A percentile compares a stretch with the other conserved stretches of the same genome.
Evolutionary conservation across 306 rosid genomes (phyloP).

Genomic region (Gillenia trifoliata): DNA sequence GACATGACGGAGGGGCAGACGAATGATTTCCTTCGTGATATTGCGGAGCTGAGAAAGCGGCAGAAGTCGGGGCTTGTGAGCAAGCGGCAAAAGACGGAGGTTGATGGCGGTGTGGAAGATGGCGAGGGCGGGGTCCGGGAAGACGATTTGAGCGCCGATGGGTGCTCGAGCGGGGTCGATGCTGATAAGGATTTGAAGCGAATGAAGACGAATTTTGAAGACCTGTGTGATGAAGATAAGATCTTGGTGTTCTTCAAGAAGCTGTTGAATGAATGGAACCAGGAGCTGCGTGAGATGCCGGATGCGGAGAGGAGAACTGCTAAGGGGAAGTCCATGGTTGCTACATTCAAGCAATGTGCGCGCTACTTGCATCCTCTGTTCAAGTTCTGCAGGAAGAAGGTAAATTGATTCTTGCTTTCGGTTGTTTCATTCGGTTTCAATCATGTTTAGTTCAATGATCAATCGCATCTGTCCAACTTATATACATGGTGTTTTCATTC

Average conservation of each 20-base stretch:
- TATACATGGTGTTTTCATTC: no score
- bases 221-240: slow-evolving; percentile 80
- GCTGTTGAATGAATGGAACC: slow-evolving; percentile 92
- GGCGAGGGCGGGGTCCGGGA: slow-evolving; percentile 73
- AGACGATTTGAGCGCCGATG: slow-evolving; percentile 68
- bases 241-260: slow-evolving; percentile 85
- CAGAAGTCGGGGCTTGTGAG: slow-evolving; percentile 86
- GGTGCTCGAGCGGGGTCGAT: slow-evolving; percentile 68
- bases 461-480: neutral
- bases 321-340: slow-evolving; percentile 92
- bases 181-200: slow-evolving; percentile 66
- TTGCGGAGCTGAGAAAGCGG: slow-evolving; percentile 89
- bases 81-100: slow-evolving; percentile 63
- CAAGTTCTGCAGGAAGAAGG: slow-evolving; percentile 98
- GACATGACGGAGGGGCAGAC: slow-evolving; percentile 99
- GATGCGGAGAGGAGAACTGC: slow-evolving; percentile 81
- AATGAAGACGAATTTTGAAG: slow-evolving; percentile 86
- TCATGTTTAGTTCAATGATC: neutral
- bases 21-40: slow-evolving; percentile 85
- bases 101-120: slow-evolving; percentile 69
- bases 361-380: slow-evolving; percentile 88
- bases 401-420: slow-evolving; percentile 8
- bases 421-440: neutral
- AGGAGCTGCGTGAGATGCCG: slow-evolving; percentile 80
- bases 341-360: slow-evolving; percentile 95